Base-by-base conservation (phyloP, 2,329 filamentous ascomycete species). In the Aureobasidium sp. region DNA sequence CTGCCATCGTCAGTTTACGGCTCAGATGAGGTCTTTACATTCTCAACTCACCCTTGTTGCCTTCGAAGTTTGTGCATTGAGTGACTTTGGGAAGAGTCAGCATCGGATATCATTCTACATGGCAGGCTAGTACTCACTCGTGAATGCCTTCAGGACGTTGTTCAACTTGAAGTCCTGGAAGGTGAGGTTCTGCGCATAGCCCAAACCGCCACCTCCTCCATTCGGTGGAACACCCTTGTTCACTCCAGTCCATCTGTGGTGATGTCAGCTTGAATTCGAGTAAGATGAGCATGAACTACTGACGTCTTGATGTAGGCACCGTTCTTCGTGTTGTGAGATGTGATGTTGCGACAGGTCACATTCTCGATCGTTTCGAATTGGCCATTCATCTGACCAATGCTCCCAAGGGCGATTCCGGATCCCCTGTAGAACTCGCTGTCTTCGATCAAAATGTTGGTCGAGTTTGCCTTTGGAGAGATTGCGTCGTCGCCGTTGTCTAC, bases 301-400 rank as follows among this genome's bases (percentile, higher is more conserved):
- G 17, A 86, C 0, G 82, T 85, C 73, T 86, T 85, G 63, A 85
- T 69, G 65, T 83, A 82, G n/a, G 75, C 76, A 1, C 75, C 79
- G 64, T 82, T 77, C 1, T 75, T 67, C 4, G 79, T 82, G 62
- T 79, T 75, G 52, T 75, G 66, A 57, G 77, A 77, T 2, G 72
- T 73, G 36, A 83, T 75, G 66, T 84, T 81, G 9, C 74, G 72
- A 0, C 75, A 80, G 5, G 72, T 74, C 39, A 85, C 73, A 61
- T 79, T 76, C 66, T 82, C 75, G 14, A 86, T 75, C 12, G 75
- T 76, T 66, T 85, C 81, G 62, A 74, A 79, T 2, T 69, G 64
- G 11, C 72, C 76, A 0, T 77, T 71, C 64, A 82, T 84, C 70
- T 85, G 83, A 0, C 81, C 83, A 45, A 86, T 81, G 31, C 78